These are phyloP conservation scores for Astragalus glycyphyllos DNA, from an alignment of 306 rosid genomes.

Conservation along the genomic window DNA sequence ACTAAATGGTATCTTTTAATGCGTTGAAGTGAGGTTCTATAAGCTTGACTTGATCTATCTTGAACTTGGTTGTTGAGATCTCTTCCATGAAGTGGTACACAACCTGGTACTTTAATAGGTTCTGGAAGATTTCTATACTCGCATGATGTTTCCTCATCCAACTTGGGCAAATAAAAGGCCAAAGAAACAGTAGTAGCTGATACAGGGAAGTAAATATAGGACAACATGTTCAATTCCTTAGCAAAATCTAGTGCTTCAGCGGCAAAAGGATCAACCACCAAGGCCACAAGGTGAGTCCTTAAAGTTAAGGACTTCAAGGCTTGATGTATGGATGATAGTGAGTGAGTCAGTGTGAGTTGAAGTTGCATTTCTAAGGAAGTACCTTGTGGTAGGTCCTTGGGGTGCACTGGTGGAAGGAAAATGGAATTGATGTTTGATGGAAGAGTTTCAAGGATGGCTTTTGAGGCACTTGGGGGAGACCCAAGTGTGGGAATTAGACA, in stretches of 20 bases:
- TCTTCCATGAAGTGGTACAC: slow-evolving; percentile 8
- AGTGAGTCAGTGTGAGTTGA: not conserved
- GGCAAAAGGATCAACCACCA: slow-evolving; percentile 20
- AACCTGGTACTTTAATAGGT: slow-evolving; percentile 33
- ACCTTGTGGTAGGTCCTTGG: slow-evolving; percentile 2
- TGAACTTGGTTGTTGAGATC: slow-evolving; percentile 6
- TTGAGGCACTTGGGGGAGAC: slow-evolving; percentile 29
- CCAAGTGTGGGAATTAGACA: slow-evolving; percentile 32
- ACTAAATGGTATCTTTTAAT: not conserved
- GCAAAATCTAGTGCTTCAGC: slow-evolving; percentile 14
- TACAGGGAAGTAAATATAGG: slow-evolving; percentile 11
- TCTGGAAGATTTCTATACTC: slow-evolving; percentile 25
- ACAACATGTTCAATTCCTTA: slow-evolving; percentile 30
- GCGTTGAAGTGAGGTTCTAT: not conserved
- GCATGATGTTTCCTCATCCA: slow-evolving; percentile 42
- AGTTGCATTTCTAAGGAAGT: not conserved
- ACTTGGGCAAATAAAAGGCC: not conserved
- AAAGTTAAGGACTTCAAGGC: slow-evolving; percentile 14
- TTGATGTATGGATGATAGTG: slow-evolving; percentile 25
- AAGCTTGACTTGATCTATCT: slow-evolving; percentile 3
- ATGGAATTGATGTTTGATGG: slow-evolving; percentile 28
- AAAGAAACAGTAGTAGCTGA: slow-evolving; percentile 21
- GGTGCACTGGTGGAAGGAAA: slow-evolving; percentile 17
- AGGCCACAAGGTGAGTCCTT: slow-evolving; percentile 11
- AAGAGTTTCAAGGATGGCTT: slow-evolving; percentile 19